A percentile compares a stretch with the other conserved stretches of the same genome.
Conservation (phyloP, 148 eudicot genomes). For the Hydrangea macrophylla region DNA sequence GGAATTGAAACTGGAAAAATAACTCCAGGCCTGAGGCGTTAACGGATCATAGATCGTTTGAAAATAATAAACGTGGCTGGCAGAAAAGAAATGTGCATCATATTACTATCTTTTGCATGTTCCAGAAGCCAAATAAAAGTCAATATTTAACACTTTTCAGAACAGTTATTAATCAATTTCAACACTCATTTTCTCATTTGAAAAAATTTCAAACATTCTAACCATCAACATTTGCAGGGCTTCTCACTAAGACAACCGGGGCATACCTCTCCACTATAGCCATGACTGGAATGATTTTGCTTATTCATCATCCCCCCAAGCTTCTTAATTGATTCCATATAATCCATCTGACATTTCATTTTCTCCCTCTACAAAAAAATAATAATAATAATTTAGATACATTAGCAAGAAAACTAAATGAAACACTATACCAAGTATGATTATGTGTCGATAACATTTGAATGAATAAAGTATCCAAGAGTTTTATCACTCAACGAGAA, state of each 20-base stretch:
- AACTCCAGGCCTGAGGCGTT: not conserved
- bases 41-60: not conserved
- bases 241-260: not conserved
- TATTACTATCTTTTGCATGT: too few relatives aligned
- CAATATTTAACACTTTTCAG: not conserved
- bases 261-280: constrained; percentile 52
- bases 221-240: not conserved
- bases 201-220: not conserved
- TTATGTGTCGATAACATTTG: constrained; percentile 8
- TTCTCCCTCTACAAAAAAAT: constrained; percentile 63
- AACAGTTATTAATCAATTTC: not conserved
- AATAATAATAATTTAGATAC: not conserved
- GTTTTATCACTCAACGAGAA: not conserved
- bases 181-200: not conserved
- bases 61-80: not conserved
- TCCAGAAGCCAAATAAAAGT: not conserved
- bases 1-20: too few relatives aligned
- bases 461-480: not conserved
- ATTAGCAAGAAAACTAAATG: constrained; percentile 4
- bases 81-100: not conserved
- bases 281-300: constrained; percentile 58
- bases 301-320: constrained; percentile 95
- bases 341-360: constrained; percentile 93
- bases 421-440: constrained; percentile 2
- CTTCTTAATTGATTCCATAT: constrained; percentile 87